A percentile compares a stretch with the other conserved stretches of the same genome.
Conservation (phyloP, 306 rosid genomes). For the Lathyrus sativus region DNA sequence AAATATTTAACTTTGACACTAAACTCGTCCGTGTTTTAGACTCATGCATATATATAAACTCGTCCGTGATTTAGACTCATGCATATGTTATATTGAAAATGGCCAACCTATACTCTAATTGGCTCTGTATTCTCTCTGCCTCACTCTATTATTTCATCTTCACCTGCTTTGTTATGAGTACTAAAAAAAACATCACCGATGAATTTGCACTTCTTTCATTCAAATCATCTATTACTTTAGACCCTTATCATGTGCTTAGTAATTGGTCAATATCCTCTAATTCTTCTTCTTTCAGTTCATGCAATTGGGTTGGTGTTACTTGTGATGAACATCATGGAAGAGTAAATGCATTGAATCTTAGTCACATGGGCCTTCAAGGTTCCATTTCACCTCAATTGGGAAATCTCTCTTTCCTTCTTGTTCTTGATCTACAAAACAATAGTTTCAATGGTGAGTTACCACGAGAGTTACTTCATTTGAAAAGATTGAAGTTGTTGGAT, state of each 20-base stretch:
- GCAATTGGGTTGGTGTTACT: slow-evolving; percentile 26
- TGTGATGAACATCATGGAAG: slow-evolving; percentile 15
- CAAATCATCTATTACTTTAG: slow-evolving; percentile 28
- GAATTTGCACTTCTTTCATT: slow-evolving; percentile 28
- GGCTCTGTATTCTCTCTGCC: neutral
- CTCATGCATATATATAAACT: too few species aligned
- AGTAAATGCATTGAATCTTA: neutral
- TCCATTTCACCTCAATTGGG: slow-evolving; percentile 24
- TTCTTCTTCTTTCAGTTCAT: slow-evolving; percentile 8
- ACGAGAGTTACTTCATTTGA: neutral
- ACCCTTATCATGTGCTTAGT: slow-evolving; percentile 1
- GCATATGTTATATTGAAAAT: neutral
- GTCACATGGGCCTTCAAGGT: slow-evolving; percentile 22
- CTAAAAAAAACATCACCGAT: neutral
- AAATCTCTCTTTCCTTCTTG: slow-evolving; percentile 31
- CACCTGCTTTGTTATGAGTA: neutral
- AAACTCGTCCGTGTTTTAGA: too few species aligned
- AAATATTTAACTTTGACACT: too few species aligned
- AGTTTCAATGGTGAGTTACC: slow-evolving; percentile 12
- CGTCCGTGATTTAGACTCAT: neutral
- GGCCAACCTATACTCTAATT: neutral
- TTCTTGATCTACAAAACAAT: slow-evolving; percentile 23
- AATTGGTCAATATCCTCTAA: slow-evolving; percentile 26
- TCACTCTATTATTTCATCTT: neutral
- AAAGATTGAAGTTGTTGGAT: neutral